Percentiles rank a stretch among this genome's conserved stretches.
These are phyloP conservation scores for Phytophthora podocarpi DNA, from an alignment of 352 stramenopile species.

Conservation along the genomic window DNA sequence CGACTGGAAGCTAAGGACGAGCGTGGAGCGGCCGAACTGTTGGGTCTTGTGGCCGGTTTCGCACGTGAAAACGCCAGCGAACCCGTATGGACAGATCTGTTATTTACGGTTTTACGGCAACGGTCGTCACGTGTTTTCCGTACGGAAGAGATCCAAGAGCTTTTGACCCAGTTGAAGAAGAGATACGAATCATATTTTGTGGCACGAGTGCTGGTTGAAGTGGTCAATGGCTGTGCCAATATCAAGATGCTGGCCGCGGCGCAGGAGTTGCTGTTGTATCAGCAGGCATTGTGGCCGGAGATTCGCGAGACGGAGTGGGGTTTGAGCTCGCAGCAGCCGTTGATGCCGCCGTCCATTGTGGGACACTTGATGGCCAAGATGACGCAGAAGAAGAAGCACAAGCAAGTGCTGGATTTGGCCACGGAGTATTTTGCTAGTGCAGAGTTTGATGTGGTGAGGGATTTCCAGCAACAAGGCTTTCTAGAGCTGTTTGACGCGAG, in stretches of 20 bases:
- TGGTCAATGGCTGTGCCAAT: slow-evolving; percentile 74
- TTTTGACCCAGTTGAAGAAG: slow-evolving; percentile 42
- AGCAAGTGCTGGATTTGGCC: slow-evolving; percentile 42
- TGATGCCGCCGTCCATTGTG: slow-evolving; percentile 54
- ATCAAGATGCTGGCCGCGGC: slow-evolving; percentile 59
- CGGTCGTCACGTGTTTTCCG: slow-evolving; percentile 32
- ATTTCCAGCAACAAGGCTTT: slow-evolving; percentile 72
- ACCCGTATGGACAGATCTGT: slow-evolving; percentile 70
- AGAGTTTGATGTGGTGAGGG: slow-evolving; percentile 30
- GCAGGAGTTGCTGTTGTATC: slow-evolving; percentile 56
- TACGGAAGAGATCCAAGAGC: slow-evolving; percentile 35
- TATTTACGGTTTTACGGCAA: slow-evolving; percentile 75
- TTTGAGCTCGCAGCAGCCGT: slow-evolving; percentile 6
- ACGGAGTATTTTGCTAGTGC: slow-evolving; percentile 42
- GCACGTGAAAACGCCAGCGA: slow-evolving; percentile 52
- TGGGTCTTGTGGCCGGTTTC: slow-evolving; percentile 57
- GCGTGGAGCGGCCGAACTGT: slow-evolving; percentile 47
- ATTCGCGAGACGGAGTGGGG: slow-evolving; percentile 2
- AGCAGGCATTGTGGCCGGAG: slow-evolving; percentile 35
- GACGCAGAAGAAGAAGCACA: slow-evolving; percentile 35
- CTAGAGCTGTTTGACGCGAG: slow-evolving; percentile 53
- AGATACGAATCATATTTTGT: slow-evolving; percentile 55
- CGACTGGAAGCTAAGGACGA: slow-evolving; percentile 55
- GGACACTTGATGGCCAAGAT: slow-evolving; percentile 60
- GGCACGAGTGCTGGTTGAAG: slow-evolving; percentile 43